Evolutionary conservation across 2,329 filamentous ascomycete species (phyloP).

Genomic region (Amylocarpus encephaloides): DNA sequence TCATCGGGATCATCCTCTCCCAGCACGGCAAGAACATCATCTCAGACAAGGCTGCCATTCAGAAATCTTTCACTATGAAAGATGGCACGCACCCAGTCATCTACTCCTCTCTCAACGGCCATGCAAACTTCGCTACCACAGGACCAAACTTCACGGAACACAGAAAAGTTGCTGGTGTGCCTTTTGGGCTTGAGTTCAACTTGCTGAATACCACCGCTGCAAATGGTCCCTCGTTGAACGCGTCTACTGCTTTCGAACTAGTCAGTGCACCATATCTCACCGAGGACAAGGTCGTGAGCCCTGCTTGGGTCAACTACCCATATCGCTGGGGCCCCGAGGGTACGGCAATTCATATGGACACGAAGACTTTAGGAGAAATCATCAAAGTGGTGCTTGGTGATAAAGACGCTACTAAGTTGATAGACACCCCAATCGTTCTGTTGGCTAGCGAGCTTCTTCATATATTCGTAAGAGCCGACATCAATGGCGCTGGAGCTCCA

Average conservation of each 20-base stretch:
- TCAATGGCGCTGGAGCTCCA: conserved; percentile 20
- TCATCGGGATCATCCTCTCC: conserved; percentile 17
- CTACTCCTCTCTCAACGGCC: conserved; percentile 21
- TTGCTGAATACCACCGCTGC: conserved; percentile 17
- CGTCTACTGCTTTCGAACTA: conserved; percentile 13
- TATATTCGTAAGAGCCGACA: conserved; percentile 20
- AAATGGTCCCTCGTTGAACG: conserved; percentile 11
- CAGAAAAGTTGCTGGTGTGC: conserved; percentile 14
- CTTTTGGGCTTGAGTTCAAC: conserved; percentile 19
- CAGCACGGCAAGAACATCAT: conserved; percentile 19
- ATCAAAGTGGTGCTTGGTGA: conserved; percentile 16
- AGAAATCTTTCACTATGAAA: conserved; percentile 11
- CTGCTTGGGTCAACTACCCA: conserved; percentile 20
- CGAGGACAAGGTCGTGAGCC: conserved; percentile 13
- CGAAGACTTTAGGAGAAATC: conserved; percentile 15
- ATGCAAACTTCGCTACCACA: conserved; percentile 18
- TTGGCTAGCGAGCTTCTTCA: conserved; percentile 18
- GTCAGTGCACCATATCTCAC: conserved; percentile 18
- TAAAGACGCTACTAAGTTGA: conserved; percentile 5
- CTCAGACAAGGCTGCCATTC: conserved; percentile 10
- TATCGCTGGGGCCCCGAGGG: conserved; percentile 24
- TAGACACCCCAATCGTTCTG: conserved; percentile 15
- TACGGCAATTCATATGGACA: conserved; percentile 17
- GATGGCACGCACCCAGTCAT: conserved; percentile 18
- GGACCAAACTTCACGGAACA: conserved; percentile 19